Percentiles rank a stretch among this genome's conserved stretches.
Evolutionary conservation across 768 basidiomycete species (phyloP).

Genomic region (Dacryopinax primogenitus): DNA sequence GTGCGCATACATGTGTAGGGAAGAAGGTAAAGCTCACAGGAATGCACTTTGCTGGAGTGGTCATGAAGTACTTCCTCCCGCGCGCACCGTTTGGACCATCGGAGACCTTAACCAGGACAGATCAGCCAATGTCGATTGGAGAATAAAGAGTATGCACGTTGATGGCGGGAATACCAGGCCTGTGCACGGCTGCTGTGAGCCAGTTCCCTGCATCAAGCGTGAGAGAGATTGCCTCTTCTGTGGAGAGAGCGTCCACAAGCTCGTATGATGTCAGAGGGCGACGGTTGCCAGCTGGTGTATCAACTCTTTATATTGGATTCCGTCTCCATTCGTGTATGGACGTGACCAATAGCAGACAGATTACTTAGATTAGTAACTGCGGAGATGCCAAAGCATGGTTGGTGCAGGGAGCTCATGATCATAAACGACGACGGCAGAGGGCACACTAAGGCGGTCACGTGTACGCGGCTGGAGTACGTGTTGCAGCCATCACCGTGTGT

Average conservation of each 20-base stretch:
- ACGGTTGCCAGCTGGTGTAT: too few species aligned
- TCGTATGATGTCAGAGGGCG: too few species aligned
- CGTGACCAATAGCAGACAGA: too few species aligned
- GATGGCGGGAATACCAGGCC: slow-evolving; percentile 57
- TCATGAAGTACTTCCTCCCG: slow-evolving; percentile 69
- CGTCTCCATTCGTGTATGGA: too few species aligned
- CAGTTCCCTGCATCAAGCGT: slow-evolving; percentile 72
- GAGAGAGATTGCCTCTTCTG: slow-evolving; percentile 59
- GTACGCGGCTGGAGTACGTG: too few species aligned
- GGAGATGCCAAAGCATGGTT: too few species aligned
- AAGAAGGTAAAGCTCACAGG: slow-evolving; percentile 35
- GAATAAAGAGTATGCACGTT: slow-evolving; percentile 33
- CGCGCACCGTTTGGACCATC: slow-evolving; percentile 68
- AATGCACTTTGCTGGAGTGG: slow-evolving; percentile 66
- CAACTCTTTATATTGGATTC: too few species aligned
- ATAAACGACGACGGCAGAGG: too few species aligned
- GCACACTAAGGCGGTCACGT: too few species aligned
- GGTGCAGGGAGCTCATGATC: too few species aligned
- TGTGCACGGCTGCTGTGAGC: slow-evolving; percentile 55
- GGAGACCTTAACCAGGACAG: slow-evolving; percentile 19
- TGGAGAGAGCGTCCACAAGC: slow-evolving; percentile 52
- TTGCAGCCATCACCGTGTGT: too few species aligned
- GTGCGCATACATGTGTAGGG: not conserved
- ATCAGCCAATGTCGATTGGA: not conserved
- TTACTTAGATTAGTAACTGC: too few species aligned